Percentiles rank a stretch among this genome's conserved stretches.
phyloP scores from a whole-genome alignment of 345 rosid species.

The Linum lewisii region DNA sequence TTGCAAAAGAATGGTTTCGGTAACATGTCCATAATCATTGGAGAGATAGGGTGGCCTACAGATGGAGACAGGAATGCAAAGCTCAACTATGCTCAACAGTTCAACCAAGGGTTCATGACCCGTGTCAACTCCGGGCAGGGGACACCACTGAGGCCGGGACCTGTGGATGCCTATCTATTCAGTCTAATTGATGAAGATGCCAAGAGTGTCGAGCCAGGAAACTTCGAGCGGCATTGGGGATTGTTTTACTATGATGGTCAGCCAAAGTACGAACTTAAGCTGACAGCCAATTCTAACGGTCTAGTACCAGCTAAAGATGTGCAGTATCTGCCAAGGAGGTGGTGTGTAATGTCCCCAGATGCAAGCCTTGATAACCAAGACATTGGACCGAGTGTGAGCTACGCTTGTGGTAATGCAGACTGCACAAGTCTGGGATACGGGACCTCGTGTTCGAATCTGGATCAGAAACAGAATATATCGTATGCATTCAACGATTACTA shows the following conservation, averaged over 20 bases:
- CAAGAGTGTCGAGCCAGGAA: slow-evolving; percentile 20
- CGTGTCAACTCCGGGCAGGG: slow-evolving; percentile 6
- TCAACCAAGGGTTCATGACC: slow-evolving; percentile 19
- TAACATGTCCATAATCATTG: slow-evolving; percentile 13
- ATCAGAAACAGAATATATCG: slow-evolving; percentile 27
- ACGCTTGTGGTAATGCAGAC: slow-evolving; percentile 57
- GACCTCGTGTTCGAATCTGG: slow-evolving; percentile 40
- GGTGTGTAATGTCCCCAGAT: slow-evolving; percentile 44
- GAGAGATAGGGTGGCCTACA: slow-evolving; percentile 24
- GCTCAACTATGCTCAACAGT: slow-evolving; percentile 14
- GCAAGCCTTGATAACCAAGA: slow-evolving; percentile 44
- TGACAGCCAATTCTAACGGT: slow-evolving; percentile 17
- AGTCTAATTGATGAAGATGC: slow-evolving; percentile 20
- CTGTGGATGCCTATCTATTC: slow-evolving; percentile 17
- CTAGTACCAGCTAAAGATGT: slow-evolving; percentile 38
- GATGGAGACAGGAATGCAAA: slow-evolving; percentile 21
- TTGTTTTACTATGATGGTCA: slow-evolving; percentile 19
- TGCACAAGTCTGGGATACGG: slow-evolving; percentile 59
- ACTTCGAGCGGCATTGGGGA: slow-evolving; percentile 26
- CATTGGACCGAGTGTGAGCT: slow-evolving; percentile 44
- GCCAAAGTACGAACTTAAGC: slow-evolving; percentile 13
- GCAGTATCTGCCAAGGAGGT: slow-evolving; percentile 33
- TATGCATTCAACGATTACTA: slow-evolving; percentile 61
- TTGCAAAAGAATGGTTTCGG: slow-evolving; percentile 16
- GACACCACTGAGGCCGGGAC: slow-evolving; percentile 15